Conservation (phyloP, 2,329 filamentous ascomycete genomes). For the Aphanocladium album region DNA sequence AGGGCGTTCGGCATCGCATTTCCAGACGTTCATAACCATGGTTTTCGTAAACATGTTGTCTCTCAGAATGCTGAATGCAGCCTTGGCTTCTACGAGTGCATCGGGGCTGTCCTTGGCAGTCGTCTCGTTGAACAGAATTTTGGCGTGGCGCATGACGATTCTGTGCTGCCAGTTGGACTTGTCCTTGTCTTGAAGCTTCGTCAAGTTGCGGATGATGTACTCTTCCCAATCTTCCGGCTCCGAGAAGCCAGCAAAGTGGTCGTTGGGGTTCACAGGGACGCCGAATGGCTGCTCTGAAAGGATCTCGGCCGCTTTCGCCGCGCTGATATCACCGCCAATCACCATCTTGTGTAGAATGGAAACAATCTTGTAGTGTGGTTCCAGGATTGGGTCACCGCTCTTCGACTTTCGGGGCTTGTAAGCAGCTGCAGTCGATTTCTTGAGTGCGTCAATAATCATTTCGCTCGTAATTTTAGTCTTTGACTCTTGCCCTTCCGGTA, state of each 20-base stretch:
- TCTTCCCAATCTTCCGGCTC: conserved; percentile 55
- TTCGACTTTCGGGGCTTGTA: conserved; percentile 49
- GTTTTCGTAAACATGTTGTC: conserved; percentile 82
- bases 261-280: conserved; percentile 27
- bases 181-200: conserved; percentile 61
- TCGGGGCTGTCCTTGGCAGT: conserved; percentile 32
- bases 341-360: conserved; percentile 80
- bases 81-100: conserved; percentile 62
- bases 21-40: conserved; percentile 93
- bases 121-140: conserved; percentile 46
- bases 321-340: conserved; percentile 41
- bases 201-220: conserved; percentile 48
- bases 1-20: conserved; percentile 76
- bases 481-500: conserved; percentile 40
- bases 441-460: conserved; percentile 43
- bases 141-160: conserved; percentile 70
- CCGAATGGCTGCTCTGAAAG: conserved; percentile 53
- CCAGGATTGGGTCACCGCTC: conserved; percentile 71
- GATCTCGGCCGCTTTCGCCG: conserved; percentile 46
- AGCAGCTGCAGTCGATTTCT: conserved; percentile 47
- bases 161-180: conserved; percentile 95
- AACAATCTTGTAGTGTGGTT: conserved; percentile 89
- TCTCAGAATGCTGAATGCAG: conserved; percentile 71
- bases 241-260: conserved; percentile 30
- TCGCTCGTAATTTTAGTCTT: conserved; percentile 27